Conservation (phyloP, 768 basidiomycete genomes). For the Leccinum uliginosum region DNA sequence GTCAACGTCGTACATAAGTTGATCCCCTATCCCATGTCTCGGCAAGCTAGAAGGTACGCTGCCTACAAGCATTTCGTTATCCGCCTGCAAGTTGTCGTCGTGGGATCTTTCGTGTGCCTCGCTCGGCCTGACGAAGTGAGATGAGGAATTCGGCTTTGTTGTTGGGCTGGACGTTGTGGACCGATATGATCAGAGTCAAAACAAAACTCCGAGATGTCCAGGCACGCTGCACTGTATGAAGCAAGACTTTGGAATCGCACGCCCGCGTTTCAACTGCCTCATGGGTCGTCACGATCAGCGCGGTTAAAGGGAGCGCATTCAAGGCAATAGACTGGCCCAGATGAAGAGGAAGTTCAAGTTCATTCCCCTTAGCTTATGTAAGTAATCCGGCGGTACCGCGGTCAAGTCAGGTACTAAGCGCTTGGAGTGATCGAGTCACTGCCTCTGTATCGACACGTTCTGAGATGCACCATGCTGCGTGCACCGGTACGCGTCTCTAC, state of each 20-base stretch:
- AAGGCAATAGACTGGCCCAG: too few relatives aligned
- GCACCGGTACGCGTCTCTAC: slow-evolving; percentile 17
- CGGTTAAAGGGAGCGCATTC: too few relatives aligned
- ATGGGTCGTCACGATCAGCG: too few relatives aligned
- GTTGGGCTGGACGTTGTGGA: background rate
- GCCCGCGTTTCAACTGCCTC: background rate
- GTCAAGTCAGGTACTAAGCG: background rate
- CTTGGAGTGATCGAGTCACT: background rate
- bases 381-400: background rate
- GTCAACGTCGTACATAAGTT: background rate
- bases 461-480: slow-evolving; percentile 53
- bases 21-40: background rate
- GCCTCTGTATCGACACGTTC: background rate
- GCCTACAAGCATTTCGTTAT: background rate
- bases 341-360: too few relatives aligned
- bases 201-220: background rate
- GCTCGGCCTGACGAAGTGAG: background rate
- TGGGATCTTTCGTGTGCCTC: background rate
- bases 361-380: background rate
- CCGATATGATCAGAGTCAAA: too few relatives aligned
- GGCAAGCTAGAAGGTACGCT: background rate
- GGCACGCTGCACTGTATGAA: background rate
- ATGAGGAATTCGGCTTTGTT: background rate
- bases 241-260: background rate
- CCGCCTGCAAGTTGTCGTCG: background rate